A percentile compares a stretch with the other conserved stretches of the same genome.
These are phyloP conservation scores for Fagopyrum tataricum DNA, from an alignment of 148 eudicot genomes.

Conservation along the genomic window DNA sequence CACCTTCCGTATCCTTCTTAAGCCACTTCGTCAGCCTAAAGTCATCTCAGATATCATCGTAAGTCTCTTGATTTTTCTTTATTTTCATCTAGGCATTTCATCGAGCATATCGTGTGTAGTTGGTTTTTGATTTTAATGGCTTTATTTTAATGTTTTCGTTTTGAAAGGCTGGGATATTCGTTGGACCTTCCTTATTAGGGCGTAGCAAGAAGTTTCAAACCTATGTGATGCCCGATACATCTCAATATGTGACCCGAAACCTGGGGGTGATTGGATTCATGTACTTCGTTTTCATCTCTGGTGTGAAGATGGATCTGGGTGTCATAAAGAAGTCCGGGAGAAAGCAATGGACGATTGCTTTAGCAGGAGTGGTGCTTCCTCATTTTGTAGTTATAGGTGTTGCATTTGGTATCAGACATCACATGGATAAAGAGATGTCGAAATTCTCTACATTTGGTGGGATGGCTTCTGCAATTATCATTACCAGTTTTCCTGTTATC, in stretches of 20 bases:
- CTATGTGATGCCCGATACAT: slow-evolving; percentile 39
- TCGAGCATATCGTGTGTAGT: neutral
- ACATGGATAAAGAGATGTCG: slow-evolving; percentile 32
- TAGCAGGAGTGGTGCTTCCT: slow-evolving; percentile 35
- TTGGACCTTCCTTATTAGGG: slow-evolving; percentile 74
- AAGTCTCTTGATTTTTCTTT: slow-evolving; percentile 17
- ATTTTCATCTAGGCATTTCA: neutral
- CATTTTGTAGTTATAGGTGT: slow-evolving; percentile 15
- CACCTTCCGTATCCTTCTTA: slow-evolving; percentile 42
- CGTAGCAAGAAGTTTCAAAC: slow-evolving; percentile 27
- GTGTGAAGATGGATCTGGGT: slow-evolving; percentile 62
- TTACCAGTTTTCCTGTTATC: slow-evolving; percentile 66
- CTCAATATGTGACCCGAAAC: slow-evolving; percentile 32
- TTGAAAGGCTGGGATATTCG: slow-evolving; percentile 65
- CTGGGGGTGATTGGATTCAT: slow-evolving; percentile 59
- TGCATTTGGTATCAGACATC: slow-evolving; percentile 26
- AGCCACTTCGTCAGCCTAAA: slow-evolving; percentile 65
- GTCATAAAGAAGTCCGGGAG: slow-evolving; percentile 32
- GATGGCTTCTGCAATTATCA: slow-evolving; percentile 30
- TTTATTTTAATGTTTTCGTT: neutral
- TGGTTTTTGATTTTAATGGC: neutral
- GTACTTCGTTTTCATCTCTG: slow-evolving; percentile 67
- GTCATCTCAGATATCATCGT: slow-evolving; percentile 63
- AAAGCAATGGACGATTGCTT: slow-evolving; percentile 50
- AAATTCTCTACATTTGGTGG: slow-evolving; percentile 49